Conservation (phyloP, 2,329 filamentous ascomycete genomes). For the Cryphonectria nitschkei region DNA sequence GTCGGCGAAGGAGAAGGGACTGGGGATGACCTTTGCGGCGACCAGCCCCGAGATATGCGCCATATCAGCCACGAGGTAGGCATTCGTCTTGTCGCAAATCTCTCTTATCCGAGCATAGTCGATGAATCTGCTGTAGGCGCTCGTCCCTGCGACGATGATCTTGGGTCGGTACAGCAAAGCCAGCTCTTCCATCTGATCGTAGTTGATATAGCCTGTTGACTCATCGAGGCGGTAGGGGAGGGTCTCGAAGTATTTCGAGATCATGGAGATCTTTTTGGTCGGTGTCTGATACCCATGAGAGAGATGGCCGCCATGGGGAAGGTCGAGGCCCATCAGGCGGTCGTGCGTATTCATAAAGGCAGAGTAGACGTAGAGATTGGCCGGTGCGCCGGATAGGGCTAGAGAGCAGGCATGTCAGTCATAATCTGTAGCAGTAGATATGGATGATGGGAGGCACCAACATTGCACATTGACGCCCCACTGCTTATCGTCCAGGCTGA, state of each 20-base stretch:
- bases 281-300: constrained; percentile 98
- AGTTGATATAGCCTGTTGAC: constrained; percentile 91
- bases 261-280: constrained; percentile 91
- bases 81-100: constrained; percentile 87
- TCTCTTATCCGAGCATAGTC: constrained; percentile 92
- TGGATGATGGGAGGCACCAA: constrained; percentile 44
- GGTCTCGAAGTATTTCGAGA: constrained; percentile 99
- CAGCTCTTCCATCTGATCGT: constrained; percentile 85
- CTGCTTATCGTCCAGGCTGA: constrained; percentile 78
- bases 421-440: constrained; percentile 7
- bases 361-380: constrained; percentile 93
- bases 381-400: constrained; percentile 76
- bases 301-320: constrained; percentile 94
- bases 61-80: constrained; percentile 94
- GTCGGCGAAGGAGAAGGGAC: constrained; percentile 87
- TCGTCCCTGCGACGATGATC: constrained; percentile 92
- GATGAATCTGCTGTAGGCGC: constrained; percentile 93
- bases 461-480: constrained; percentile 98
- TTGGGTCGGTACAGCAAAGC: constrained; percentile 92
- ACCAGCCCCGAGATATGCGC: constrained; percentile 96
- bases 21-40: constrained; percentile 86
- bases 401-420: constrained; percentile 22
- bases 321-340: constrained; percentile 93
- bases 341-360: constrained; percentile 92
- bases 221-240: constrained; percentile 92